A percentile compares a stretch with the other conserved stretches of the same genome.
These are phyloP conservation scores for Mrakia hoshinonis DNA, from an alignment of 768 basidiomycete species.

Conservation along the genomic window DNA sequence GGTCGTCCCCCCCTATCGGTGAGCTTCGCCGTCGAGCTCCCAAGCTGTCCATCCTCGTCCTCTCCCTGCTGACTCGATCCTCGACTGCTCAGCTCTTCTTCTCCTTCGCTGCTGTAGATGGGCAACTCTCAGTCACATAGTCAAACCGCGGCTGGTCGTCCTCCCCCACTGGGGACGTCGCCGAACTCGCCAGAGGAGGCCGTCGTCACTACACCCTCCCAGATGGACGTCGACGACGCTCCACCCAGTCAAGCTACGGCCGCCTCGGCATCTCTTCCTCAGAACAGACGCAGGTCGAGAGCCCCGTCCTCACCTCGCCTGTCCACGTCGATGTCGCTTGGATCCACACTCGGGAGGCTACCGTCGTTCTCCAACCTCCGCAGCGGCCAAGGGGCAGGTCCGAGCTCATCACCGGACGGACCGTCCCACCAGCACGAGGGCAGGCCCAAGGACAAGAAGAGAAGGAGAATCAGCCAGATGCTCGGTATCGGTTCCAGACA, in stretches of 20 bases:
- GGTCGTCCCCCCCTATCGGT: constrained; percentile 1
- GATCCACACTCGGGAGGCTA: background rate
- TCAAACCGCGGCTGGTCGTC: background rate
- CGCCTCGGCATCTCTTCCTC: background rate
- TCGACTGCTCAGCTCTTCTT: background rate
- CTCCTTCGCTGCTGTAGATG: background rate
- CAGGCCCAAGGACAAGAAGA: background rate
- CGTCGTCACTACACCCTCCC: no score
- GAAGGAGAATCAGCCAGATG: constrained; percentile 7
- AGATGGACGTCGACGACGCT: background rate
- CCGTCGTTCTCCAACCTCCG: background rate
- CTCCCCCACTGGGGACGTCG: no score
- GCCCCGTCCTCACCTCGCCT: constrained; percentile 1
- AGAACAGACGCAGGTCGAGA: background rate
- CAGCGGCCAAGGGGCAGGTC: background rate
- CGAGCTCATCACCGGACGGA: background rate
- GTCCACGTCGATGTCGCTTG: background rate
- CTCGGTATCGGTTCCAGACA: background rate
- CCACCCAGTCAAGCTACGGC: background rate
- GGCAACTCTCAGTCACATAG: constrained; percentile 1
- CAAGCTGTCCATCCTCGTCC: background rate
- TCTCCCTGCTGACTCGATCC: background rate
- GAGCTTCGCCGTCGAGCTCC: background rate
- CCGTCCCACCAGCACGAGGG: background rate
- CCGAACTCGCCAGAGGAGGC: no score